phyloP scores from a whole-genome alignment of 78 protist species.

The Emiliania huxleyi region DNA sequence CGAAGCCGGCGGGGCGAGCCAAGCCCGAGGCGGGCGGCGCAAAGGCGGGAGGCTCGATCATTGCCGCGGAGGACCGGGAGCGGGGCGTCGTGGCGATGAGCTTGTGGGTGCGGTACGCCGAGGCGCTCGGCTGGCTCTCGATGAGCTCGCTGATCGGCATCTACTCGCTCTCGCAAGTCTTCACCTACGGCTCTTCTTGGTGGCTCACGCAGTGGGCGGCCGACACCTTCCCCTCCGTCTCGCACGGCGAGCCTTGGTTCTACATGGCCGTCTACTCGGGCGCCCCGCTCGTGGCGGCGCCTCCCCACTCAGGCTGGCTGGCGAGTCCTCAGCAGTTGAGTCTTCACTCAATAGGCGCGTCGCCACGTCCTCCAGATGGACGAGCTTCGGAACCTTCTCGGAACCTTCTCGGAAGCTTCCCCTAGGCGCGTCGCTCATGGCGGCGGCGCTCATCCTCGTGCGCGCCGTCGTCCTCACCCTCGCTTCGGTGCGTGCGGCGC shows the following conservation, averaged over 20 bases:
- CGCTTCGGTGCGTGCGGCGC: background rate
- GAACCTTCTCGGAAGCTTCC: too few relatives aligned
- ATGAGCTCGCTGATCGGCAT: background rate
- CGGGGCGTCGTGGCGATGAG: background rate
- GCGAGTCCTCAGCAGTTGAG: too few relatives aligned
- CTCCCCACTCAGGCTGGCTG: too few relatives aligned
- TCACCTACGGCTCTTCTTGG: background rate
- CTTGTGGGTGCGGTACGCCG: slow-evolving; percentile 18
- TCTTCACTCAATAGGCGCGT: too few relatives aligned
- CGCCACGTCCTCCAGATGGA: too few relatives aligned
- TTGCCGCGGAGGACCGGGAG: slow-evolving; percentile 20
- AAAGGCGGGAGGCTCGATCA: background rate
- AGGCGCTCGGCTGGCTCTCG: background rate
- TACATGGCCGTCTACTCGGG: slow-evolving; percentile 41
- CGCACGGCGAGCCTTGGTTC: background rate
- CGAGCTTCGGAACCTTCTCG: too few relatives aligned
- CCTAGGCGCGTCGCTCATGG: background rate
- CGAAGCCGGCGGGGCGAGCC: background rate
- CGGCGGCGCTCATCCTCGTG: background rate
- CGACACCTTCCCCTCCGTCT: background rate
- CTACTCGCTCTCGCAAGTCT: background rate
- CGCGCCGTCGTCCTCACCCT: background rate
- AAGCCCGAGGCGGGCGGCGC: background rate
- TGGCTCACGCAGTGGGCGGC: slow-evolving; percentile 46
- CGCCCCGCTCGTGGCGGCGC: background rate